Base-by-base conservation (phyloP, 352 stramenopile species). In the Phytophthora pisi region DNA sequence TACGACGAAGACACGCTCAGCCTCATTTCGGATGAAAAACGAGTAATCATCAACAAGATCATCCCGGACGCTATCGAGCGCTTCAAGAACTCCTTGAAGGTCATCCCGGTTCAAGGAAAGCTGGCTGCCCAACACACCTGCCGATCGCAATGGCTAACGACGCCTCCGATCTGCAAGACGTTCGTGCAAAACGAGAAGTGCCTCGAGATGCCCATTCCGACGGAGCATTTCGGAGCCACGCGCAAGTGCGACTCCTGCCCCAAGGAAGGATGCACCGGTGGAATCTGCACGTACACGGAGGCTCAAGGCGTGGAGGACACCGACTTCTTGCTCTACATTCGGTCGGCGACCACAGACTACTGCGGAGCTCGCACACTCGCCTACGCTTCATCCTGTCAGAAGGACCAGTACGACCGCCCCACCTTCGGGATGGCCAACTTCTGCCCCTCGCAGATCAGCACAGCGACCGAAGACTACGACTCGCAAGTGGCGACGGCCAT, bases 351-450 rank as follows among this genome's bases (percentile, higher is more conserved):
- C 5, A 88, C 88, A 0, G 61, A 51, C 5, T 89, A 88, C 68
- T 95, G 88, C 59, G 58, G 58, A 0, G 64, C 64, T 4, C 71
- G 74, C 0, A 86, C 88, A 13, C 63, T 96, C 0, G 89, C 86
- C 9, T 96, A 93, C 63, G 87, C 89, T 0, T 81, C 81, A 0
- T 90, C 87, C 0, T 96, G 89, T 59, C 89, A 93, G 60, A 92
- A 91, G 46, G 87, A 96, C 61, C 86, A 95, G 53, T 92, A 82
- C 57, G 89, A 96, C 59, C 84, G 86, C 4, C 87, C 86, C 9
- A 95, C 83, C 13, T 93, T 95, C 57, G 87, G 89, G 0, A 94
- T 93, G 85, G 72, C 74, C 6, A 95, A 96, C 68, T 93, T 95
- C 50, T 96, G 89, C 46, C 87, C 89, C 2, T 66, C 57, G 0